phyloP scores from a whole-genome alignment of 1,139 yeast species.

The Pichia sorboxylosa region DNA sequence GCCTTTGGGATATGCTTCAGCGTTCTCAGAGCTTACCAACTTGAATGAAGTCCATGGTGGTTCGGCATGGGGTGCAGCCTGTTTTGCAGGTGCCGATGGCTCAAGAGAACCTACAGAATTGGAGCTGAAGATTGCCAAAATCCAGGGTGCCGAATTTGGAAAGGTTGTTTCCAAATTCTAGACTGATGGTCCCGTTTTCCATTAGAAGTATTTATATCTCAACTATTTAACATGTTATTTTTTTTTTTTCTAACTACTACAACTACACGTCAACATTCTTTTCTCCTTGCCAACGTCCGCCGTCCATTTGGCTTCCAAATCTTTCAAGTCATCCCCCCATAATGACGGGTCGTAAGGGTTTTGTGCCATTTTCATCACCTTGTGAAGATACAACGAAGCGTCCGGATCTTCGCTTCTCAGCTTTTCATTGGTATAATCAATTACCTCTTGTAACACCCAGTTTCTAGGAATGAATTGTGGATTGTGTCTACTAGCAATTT shows the following conservation, averaged over 20 bases:
- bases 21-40: conserved; percentile 45
- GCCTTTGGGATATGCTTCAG: conserved; percentile 65
- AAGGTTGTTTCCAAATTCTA: conserved; percentile 20
- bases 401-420: conserved; percentile 22
- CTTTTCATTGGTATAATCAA: conserved; percentile 29
- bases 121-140: conserved; percentile 48
- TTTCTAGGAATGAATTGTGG: conserved; percentile 78
- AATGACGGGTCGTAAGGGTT: conserved; percentile 45
- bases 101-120: conserved; percentile 56
- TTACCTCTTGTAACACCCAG: conserved; percentile 82
- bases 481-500: conserved; percentile 38
- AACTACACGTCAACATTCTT: conserved; percentile 54
- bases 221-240: no score
- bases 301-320: conserved; percentile 45
- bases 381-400: conserved; percentile 31
- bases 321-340: conserved; percentile 58
- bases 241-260: conserved; percentile 38
- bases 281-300: conserved; percentile 34
- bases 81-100: conserved; percentile 68
- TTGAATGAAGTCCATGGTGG: conserved; percentile 67
- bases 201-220: no score
- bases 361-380: conserved; percentile 49
- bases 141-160: conserved; percentile 55
- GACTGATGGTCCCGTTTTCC: no score
- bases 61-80: conserved; percentile 83